Evolutionary conservation across 306 rosid genomes (phyloP), one percentile per base, ranked within the genome.

Genomic region (Prunus mume): DNA sequence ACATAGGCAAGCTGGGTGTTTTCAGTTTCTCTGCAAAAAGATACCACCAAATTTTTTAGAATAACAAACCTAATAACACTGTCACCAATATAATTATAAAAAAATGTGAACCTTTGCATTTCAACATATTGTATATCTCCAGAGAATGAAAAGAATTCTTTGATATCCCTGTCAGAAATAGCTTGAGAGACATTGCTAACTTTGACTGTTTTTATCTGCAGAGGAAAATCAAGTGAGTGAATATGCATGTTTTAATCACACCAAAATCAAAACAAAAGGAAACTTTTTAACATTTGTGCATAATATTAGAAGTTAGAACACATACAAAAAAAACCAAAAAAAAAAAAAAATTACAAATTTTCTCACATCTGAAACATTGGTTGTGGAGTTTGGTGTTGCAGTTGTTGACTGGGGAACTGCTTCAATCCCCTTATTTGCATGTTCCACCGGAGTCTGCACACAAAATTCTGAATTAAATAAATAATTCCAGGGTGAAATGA

Each of bases 121-220:
- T 94, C 98, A 49, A 91, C 83, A 77, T 86, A 86, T 41, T 69
- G 91, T 71, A 91, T 86, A 47, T 85, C 91, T 43, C 98, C 98
- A 5, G 95, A 89, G 81, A 94, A 90, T 63, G 97, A 94, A 81
- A 90, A 91, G 91, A 94, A 94, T 67, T 91, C 97, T 81, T 75
- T 72, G 57, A 94, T 85, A 27, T 94, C 96, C 74, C 58, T 81
- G 80, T 79, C 82, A 2, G 89, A 76, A 78, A 88, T 80, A 77
- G 78, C 61, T 73, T 51, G 72, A 47, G 97, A 86, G 79, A 94
- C 86, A 86, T 94, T 91, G 86, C 91, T 83, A 64, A 92, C 93
- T 76, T 81, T 86, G 5, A 94, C 89, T 2, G 97, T 90, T 83
- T 78, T 88, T 75, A 86, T 79, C 98, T 94, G 82, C 49, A 75